Conservation (phyloP, 2,329 filamentous ascomycete species). For the Calycina marina region DNA sequence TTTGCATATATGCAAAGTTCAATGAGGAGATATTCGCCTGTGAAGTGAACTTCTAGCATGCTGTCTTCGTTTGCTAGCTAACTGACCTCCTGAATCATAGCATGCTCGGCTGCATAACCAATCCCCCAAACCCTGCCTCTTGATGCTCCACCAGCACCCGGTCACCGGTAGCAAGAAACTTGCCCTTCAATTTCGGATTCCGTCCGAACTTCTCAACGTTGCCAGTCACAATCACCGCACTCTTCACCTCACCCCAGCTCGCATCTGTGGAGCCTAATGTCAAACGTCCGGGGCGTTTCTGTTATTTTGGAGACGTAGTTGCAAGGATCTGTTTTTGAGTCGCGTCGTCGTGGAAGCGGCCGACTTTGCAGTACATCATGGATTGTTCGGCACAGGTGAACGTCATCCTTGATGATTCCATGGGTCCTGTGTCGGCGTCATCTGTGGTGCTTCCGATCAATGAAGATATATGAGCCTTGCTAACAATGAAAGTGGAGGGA, state of each 20-base stretch:
- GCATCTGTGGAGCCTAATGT: constrained; percentile 18
- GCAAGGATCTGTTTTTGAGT: constrained; percentile 17
- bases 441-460: constrained; percentile 17
- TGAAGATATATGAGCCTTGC: constrained; percentile 17
- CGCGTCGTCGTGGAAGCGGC: constrained; percentile 21
- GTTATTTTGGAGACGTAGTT: constrained; percentile 17
- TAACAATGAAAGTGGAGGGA: constrained; percentile 19
- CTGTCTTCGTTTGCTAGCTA: no score
- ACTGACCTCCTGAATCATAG: no score
- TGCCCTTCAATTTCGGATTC: constrained; percentile 17
- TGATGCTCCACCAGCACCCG: constrained; percentile 18
- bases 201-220: constrained; percentile 24
- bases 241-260: constrained; percentile 16
- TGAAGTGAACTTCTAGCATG: no score
- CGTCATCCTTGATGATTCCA: constrained; percentile 14
- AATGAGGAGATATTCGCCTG: no score
- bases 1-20: no score
- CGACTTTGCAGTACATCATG: constrained; percentile 30
- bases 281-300: constrained; percentile 20
- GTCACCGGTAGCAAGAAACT: constrained; percentile 22
- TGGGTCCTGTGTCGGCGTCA: constrained; percentile 2
- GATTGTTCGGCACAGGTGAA: constrained; percentile 27
- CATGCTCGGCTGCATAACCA: constrained; percentile 21
- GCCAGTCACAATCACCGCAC: constrained; percentile 19
- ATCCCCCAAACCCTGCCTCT: constrained; percentile 24